These are phyloP conservation scores for Blastomyces silverae DNA, from an alignment of 2,329 filamentous ascomycete genomes.

Conservation along the genomic window DNA sequence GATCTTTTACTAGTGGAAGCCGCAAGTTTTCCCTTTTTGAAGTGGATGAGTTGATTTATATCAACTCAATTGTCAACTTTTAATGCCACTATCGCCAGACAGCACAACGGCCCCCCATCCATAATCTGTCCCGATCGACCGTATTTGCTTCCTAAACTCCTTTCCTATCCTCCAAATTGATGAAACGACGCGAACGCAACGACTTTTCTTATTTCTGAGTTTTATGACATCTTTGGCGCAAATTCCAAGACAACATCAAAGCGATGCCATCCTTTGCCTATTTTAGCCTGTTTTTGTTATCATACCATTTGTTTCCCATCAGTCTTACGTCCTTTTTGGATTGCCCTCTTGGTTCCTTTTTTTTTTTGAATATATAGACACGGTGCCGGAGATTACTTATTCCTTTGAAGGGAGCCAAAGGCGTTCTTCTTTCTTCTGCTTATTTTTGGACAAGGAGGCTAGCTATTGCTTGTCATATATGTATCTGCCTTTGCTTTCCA, in stretches of 20 bases:
- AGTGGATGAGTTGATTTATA: not conserved
- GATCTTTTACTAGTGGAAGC: not conserved
- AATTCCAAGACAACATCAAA: not conserved
- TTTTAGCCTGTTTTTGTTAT: not conserved
- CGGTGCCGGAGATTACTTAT: not conserved
- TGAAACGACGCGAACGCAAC: constrained; percentile 2
- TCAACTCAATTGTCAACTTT: not conserved
- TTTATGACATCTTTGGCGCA: not conserved
- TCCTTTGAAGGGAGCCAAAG: not conserved
- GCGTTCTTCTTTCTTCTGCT: not conserved
- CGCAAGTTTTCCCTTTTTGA: not conserved
- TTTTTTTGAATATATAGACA: not conserved
- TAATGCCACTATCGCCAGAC: not conserved
- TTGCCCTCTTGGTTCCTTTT: not conserved
- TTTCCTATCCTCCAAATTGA: not conserved
- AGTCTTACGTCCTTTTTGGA: not conserved
- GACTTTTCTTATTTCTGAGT: not conserved
- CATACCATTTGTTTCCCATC: not conserved
- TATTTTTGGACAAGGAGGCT: not conserved
- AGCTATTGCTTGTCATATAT: not conserved
- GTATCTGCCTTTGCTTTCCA: not conserved
- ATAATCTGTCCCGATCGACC: not conserved
- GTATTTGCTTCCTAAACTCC: not conserved
- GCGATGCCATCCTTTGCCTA: not conserved
- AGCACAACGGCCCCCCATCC: not conserved